phyloP scores from a whole-genome alignment of 179 eudicot species.

The Beta corolliflora region DNA sequence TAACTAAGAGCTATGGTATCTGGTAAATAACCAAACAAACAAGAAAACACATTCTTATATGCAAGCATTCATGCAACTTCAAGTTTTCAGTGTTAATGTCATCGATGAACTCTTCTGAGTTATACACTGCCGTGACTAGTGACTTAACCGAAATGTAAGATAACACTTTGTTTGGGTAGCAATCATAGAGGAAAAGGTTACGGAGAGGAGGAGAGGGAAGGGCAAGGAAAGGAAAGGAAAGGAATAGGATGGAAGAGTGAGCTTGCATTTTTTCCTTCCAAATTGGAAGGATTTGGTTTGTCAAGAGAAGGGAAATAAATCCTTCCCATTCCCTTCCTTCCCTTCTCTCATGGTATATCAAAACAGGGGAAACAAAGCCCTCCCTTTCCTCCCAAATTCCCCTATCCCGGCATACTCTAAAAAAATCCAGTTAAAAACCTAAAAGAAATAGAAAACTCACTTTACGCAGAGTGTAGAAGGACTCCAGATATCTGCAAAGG shows the following conservation, averaged over 20 bases:
- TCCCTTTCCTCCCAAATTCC: too few species aligned
- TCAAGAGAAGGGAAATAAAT: too few species aligned
- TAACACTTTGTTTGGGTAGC: background rate
- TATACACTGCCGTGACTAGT: background rate
- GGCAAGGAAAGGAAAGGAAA: too few species aligned
- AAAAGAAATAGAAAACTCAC: conserved; percentile 17
- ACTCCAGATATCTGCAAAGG: conserved; percentile 24
- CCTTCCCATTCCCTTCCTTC: too few species aligned
- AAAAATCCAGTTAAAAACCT: background rate
- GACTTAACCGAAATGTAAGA: background rate
- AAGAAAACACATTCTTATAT: background rate
- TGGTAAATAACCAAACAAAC: background rate
- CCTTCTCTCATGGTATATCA: too few species aligned
- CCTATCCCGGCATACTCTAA: too few species aligned
- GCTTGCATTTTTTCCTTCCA: too few species aligned
- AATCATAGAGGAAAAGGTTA: too few species aligned
- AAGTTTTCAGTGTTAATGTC: background rate
- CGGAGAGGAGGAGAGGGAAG: too few species aligned
- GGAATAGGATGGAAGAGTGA: too few species aligned
- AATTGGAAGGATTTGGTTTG: too few species aligned
- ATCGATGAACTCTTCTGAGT: background rate
- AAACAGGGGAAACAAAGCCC: too few species aligned
- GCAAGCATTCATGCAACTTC: background rate
- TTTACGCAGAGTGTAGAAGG: conserved; percentile 37
- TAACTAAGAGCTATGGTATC: background rate